These are phyloP conservation scores for Catunica adiposa DNA, from an alignment of 2,329 filamentous ascomycete genomes.

Conservation along the genomic window DNA sequence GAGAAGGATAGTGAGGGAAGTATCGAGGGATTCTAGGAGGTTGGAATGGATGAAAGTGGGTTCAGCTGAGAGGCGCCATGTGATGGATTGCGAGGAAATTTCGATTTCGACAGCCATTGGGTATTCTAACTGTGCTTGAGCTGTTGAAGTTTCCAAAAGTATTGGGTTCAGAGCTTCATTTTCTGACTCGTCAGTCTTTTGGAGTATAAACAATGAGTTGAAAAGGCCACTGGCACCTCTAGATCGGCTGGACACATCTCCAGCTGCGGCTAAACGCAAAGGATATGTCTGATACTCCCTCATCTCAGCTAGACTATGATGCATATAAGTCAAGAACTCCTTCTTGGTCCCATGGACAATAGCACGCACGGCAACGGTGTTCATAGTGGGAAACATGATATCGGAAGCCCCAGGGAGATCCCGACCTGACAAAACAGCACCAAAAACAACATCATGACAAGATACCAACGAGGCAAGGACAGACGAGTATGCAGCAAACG, in stretches of 20 bases:
- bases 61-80: constrained; percentile 61
- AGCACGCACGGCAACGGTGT: constrained; percentile 61
- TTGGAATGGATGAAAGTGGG: constrained; percentile 32
- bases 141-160: background rate
- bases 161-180: background rate
- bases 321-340: constrained; percentile 55
- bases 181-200: constrained; percentile 1
- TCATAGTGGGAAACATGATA: constrained; percentile 80
- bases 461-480: constrained; percentile 46
- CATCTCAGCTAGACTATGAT: constrained; percentile 49
- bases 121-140: constrained; percentile 51
- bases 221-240: constrained; percentile 28
- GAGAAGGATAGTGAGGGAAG: background rate
- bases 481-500: constrained; percentile 49
- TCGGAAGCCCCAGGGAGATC: constrained; percentile 51
- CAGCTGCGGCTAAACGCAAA: constrained; percentile 42
- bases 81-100: constrained; percentile 32
- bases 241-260: constrained; percentile 2
- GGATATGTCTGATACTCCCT: constrained; percentile 63
- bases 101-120: constrained; percentile 73
- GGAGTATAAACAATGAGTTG: constrained; percentile 40
- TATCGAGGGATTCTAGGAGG: constrained; percentile 44
- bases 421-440: constrained; percentile 70
- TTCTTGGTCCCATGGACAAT: constrained; percentile 51
- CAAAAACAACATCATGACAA: constrained; percentile 63